phyloP scores from a whole-genome alignment of 2,329 filamentous ascomycete species.

The Thielaviopsis ethacetica region DNA sequence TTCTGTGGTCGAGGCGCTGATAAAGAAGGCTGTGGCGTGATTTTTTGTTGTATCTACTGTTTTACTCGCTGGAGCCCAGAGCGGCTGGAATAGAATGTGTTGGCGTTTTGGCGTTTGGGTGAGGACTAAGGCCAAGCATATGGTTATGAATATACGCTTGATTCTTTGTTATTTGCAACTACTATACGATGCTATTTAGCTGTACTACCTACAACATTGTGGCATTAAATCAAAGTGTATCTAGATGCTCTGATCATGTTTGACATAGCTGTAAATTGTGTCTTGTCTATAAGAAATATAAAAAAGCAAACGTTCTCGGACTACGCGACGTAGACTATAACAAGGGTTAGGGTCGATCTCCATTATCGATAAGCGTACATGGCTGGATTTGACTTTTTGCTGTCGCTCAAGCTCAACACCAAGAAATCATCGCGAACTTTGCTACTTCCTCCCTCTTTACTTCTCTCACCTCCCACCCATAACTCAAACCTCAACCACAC shows the following conservation, averaged over 20 bases:
- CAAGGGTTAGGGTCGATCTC: background rate
- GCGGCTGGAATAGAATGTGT: background rate
- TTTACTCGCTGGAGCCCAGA: no score
- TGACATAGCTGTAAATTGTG: no score
- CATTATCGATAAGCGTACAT: background rate
- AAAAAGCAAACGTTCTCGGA: no score
- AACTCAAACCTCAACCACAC: background rate
- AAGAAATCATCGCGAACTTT: background rate
- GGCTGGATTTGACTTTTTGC: background rate
- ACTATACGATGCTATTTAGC: no score
- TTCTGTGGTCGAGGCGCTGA: constrained; percentile 6
- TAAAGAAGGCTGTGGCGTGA: constrained; percentile 5
- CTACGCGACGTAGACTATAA: no score
- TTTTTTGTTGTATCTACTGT: background rate
- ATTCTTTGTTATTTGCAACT: background rate
- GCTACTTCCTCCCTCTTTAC: background rate
- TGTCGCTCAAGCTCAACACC: no score
- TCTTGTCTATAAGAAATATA: no score
- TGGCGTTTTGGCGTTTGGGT: background rate
- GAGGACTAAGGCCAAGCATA: background rate
- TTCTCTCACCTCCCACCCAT: background rate
- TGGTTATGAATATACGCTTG: background rate
- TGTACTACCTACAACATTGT: no score
- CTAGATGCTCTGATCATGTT: no score
- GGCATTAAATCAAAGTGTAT: no score